These are phyloP conservation scores for Iris pallida DNA, from an alignment of 116 monocot genomes.

Conservation along the genomic window DNA sequence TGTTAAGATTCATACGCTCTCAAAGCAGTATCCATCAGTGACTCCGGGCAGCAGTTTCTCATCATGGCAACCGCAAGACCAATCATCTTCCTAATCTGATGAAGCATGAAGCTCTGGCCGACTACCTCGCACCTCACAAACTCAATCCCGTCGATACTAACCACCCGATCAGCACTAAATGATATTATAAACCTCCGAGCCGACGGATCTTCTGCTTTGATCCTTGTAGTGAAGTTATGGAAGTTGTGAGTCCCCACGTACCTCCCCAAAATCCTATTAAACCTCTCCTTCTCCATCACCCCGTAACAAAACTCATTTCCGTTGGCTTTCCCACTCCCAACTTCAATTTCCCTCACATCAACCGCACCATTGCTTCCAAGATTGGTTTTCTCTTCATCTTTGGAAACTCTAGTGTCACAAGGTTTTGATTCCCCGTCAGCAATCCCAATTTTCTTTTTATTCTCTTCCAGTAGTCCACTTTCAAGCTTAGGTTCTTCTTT, in stretches of 20 bases:
- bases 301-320: constrained; percentile 38
- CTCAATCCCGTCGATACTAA: constrained; percentile 66
- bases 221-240: constrained; percentile 96
- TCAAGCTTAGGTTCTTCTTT: no score
- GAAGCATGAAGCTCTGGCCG: constrained; percentile 98
- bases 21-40: constrained; percentile 69
- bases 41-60: constrained; percentile 79
- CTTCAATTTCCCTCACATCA: neutral
- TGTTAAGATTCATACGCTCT: constrained; percentile 44
- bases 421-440: neutral
- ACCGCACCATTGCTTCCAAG: neutral
- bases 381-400: neutral
- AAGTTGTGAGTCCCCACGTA: constrained; percentile 96
- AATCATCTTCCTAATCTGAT: constrained; percentile 97
- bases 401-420: neutral
- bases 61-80: constrained; percentile 87
- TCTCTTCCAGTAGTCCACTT: no score
- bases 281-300: constrained; percentile 62
- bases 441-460: no score
- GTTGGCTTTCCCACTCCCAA: neutral
- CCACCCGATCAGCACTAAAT: constrained; percentile 57
- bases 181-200: constrained; percentile 90
- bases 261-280: constrained; percentile 56
- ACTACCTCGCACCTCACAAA: constrained; percentile 95
- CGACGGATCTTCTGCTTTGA: constrained; percentile 91